Base-by-base conservation (phyloP, 257 asterid genomes). In the Solanum stenotomum region DNA sequence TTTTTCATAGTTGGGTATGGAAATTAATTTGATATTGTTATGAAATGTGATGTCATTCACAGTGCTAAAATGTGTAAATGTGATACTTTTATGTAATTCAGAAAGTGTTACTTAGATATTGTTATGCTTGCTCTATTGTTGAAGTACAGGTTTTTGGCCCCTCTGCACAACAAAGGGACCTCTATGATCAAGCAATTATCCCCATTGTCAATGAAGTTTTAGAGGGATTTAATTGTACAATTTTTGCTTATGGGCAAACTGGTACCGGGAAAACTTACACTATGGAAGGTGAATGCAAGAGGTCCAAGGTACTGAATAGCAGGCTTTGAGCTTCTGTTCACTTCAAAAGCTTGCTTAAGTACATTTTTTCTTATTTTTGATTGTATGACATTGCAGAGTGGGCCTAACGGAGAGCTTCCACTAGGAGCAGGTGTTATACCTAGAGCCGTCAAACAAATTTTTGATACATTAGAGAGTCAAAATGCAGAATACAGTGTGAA, bases 241-340 rank as follows among this genome's bases (percentile, higher is more conserved):
- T 95, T 33, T 96, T 96, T 87, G 99, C 98, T 38, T 96, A 96
- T 88, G 98, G 99, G 38, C 99, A 95, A 88, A 96, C 98, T 38
- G 99, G 99, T 84, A 96, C 99, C 0, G 99, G 99, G 6, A 96
- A 95, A 88, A 96, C 98, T 7, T 94, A 94, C 90, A 96, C 98
- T 27, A 96, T 96, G 98, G 98, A 95, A 89, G 98, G 99, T 71
- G 99, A 95, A 91, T 93, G 98, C 86, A 94, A 95, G 94, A 94
- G 95, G 89, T 83, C 96, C 6, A 96, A 94, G 99, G 99, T 96
- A 93, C n/a, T 86, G 31, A 75, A 27, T 46, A 59, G 35, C 33
- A 86, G 70, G 8, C 34, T 74, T 72, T 82, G 86, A 82, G 22
- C 31, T 27, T 49, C 11, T 49, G 10, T 82, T 29, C 27, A 18